Base-by-base conservation (phyloP, 306 rosid species). In the Quercus wislizeni region DNA sequence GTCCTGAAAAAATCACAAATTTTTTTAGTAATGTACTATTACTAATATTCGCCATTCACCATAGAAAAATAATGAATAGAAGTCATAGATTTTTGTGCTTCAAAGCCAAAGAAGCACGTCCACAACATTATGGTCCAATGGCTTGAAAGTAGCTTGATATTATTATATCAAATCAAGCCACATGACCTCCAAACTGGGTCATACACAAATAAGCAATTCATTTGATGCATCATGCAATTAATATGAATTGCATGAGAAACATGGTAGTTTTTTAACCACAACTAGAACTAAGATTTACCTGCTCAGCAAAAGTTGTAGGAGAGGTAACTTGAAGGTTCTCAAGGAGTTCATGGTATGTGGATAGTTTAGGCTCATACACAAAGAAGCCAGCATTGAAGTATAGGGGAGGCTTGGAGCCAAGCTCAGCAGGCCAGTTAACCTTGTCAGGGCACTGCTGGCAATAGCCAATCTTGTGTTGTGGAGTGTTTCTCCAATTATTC, bases 331-430 rank as follows among this genome's bases (percentile, higher is more conserved):
- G 52, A 31, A 89, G 76, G 4, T 83, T 81, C 10, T 64, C 14
- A 28, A 94, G 89, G 23, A 94, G 93, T 38, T 86, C 82, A 17
- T 27, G 82, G 77, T 89, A 94, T 0, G 89, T 91, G 1, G 23
- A 25, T 1, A 89, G 41, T 65, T 69, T 54, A 3, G 97, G 98
- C 79, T 92, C 86, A 72, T 54, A 89, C 12, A 94, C 93, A 21
- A 94, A 91, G 94, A 94, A 85, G 2, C 97, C 94, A 2, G 97
- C 97, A 19, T 94, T 94, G 90, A 94, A 94, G 49, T 94, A 94
- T 0, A 91, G 88, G 1, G 93, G 87, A 3, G 98, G 98, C 64
- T 73, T 92, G 38, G 96, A 81, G 12, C 97, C 94, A 30, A 88
- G 33, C 6, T 83, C 18, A 2, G 78, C n/a, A 5, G 83, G 88